Evolutionary conservation across 139 green algal genomes (phyloP).

Genomic region (Chlorella vulgaris): DNA sequence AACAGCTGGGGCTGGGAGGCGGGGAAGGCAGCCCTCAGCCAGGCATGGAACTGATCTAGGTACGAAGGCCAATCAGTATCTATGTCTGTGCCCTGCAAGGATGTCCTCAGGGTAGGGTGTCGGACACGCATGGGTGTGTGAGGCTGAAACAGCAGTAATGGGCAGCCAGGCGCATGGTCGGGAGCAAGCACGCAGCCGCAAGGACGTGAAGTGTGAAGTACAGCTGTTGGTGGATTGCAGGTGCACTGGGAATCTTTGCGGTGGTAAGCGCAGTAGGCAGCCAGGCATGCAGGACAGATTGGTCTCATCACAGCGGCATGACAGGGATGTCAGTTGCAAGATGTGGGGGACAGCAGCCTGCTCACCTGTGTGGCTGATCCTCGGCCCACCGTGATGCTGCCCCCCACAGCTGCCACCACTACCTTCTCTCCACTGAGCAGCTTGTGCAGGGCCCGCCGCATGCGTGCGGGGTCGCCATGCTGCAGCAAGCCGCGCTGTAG

Average conservation of each 20-base stretch:
- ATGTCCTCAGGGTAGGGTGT: neutral
- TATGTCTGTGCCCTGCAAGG: constrained; percentile 26
- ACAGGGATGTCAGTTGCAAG: too few relatives aligned
- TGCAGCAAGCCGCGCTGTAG: constrained; percentile 32
- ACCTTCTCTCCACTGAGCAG: constrained; percentile 8
- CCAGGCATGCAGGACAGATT: too few relatives aligned
- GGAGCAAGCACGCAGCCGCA: too few relatives aligned
- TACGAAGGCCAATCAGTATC: constrained; percentile 32
- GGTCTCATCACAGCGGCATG: too few relatives aligned
- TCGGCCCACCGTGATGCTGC: constrained; percentile 20
- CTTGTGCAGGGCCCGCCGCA: constrained; percentile 2
- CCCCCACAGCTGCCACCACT: constrained; percentile 30
- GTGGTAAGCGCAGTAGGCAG: too few relatives aligned
- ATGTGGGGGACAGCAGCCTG: neutral
- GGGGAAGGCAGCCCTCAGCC: constrained; percentile 30
- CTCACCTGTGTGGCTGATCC: constrained; percentile 21
- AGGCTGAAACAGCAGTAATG: neutral
- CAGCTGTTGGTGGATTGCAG: too few relatives aligned
- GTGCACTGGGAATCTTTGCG: too few relatives aligned
- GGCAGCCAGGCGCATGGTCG: neutral
- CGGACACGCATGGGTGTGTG: too few relatives aligned
- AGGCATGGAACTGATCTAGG: constrained; percentile 26
- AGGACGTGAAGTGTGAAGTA: too few relatives aligned
- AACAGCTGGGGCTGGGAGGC: constrained; percentile 3
- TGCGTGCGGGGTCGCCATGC: constrained; percentile 17